Base-by-base conservation (phyloP, 2,329 filamentous ascomycete species). In the Davidsoniella eucalypti region DNA sequence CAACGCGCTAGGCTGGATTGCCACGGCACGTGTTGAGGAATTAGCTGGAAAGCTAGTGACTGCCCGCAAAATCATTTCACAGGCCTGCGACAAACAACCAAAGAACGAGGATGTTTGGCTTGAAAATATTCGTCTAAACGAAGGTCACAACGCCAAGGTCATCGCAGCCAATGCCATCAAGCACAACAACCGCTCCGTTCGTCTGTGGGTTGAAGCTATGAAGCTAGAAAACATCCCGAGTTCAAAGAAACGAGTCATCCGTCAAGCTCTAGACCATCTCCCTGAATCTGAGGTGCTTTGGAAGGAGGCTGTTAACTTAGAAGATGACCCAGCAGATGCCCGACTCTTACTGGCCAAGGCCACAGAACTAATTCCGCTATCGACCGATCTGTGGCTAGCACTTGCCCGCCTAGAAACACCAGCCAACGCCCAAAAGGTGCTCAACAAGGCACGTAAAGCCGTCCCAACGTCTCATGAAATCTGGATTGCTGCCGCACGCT, bases 91-190 rank as follows among this genome's bases (percentile, higher is more conserved):
- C 56, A 78, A 88, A 58, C 96, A 90, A 58, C 92, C 90, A 0
- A 92, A 90, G 65, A 94, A 82, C 56, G 87, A 95, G 63, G 92
- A 95, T 61, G 85, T 83, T 5, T 98, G 93, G 93, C 68, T 96
- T 39, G 92, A 98, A 63, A 93, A 90, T 50, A 96, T 98, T 56
- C 79, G 88, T 49, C 70, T 98, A 2, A 94, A 95, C 63, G 87
- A 94, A 59, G 80, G 82, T 21, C 82, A 87, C 49, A 98, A 96
- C 59, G 88, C 90, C 51, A 96, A 94, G 66, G 80, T 98, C 54
- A 94, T 98, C 56, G 92, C 88, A 5, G 86, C 88, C 7, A 82
- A 88, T 57, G 92, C 90, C 3, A 93, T 98, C 60, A 86, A 93
- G 63, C 80, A 87, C 48, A 96, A 96, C 57, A 82, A 87, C 54